Percentiles rank a stretch among this genome's conserved stretches.
These are phyloP conservation scores for Leucoagaricus sp. DNA, from an alignment of 1,284 basidiomycete genomes.

Conservation along the genomic window DNA sequence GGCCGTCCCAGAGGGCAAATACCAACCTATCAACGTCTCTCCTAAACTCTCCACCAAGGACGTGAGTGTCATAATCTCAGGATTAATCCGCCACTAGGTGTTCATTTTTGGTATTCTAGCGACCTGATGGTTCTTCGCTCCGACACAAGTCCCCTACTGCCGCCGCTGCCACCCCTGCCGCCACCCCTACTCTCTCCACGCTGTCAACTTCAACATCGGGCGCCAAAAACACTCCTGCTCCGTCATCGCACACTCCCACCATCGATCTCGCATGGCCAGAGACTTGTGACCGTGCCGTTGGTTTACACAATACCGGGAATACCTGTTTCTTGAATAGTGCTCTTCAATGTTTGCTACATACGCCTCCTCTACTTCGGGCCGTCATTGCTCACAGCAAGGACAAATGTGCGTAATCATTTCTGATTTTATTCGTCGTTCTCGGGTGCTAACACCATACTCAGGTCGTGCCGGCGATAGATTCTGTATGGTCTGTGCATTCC, in stretches of 20 bases:
- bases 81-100: background rate
- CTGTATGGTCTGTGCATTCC: constrained; percentile 79
- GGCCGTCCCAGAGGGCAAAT: constrained; percentile 69
- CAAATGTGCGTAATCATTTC: constrained; percentile 44
- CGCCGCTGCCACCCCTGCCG: constrained; percentile 21
- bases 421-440: background rate
- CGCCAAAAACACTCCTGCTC: constrained; percentile 41
- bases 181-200: constrained; percentile 21
- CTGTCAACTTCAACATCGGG: constrained; percentile 23
- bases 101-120: constrained; percentile 9
- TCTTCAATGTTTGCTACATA: constrained; percentile 93
- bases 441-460: constrained; percentile 26
- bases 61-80: constrained; percentile 31
- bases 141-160: constrained; percentile 17
- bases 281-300: constrained; percentile 50
- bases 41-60: constrained; percentile 43
- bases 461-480: constrained; percentile 58
- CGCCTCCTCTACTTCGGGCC: constrained; percentile 82
- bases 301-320: constrained; percentile 91
- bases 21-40: constrained; percentile 72
- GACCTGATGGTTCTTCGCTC: constrained; percentile 17
- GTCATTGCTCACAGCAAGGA: constrained; percentile 58
- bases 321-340: constrained; percentile 98
- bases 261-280: constrained; percentile 64
- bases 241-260: constrained; percentile 35